These are phyloP conservation scores for Haberlea rhodopensis DNA, from an alignment of 257 asterid species.

Conservation along the genomic window DNA sequence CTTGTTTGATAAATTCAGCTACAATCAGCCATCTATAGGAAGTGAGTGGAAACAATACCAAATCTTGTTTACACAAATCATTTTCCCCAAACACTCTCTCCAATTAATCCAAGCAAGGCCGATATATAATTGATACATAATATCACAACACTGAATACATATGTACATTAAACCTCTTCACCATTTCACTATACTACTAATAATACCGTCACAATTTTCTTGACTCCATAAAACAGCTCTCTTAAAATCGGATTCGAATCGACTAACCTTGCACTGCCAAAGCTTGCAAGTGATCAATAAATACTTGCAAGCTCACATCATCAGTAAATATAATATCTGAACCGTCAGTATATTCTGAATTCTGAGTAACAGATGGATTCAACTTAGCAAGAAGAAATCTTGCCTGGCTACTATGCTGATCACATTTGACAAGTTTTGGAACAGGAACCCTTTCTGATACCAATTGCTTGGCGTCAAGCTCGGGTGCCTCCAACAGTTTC, in stretches of 20 bases:
- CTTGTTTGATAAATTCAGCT: too few species aligned
- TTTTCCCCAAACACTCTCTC: too few species aligned
- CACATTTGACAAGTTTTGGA: slow-evolving; percentile 79
- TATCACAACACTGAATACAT: neutral
- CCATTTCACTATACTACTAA: neutral
- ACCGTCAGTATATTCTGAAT: slow-evolving; percentile 51
- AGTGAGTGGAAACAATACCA: too few species aligned
- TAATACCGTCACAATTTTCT: neutral
- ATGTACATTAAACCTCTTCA: neutral
- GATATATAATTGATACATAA: neutral
- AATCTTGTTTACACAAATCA: too few species aligned
- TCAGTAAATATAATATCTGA: slow-evolving; percentile 77
- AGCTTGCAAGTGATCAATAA: slow-evolving; percentile 74
- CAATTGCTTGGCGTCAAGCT: slow-evolving; percentile 69
- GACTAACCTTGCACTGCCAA: slow-evolving; percentile 85
- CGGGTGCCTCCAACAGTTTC: slow-evolving; percentile 86
- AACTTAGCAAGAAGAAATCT: slow-evolving; percentile 87
- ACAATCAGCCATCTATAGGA: neutral
- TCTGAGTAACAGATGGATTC: slow-evolving; percentile 85
- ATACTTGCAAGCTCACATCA: slow-evolving; percentile 79
- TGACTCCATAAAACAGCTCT: neutral
- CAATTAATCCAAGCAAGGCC: neutral
- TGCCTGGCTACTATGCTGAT: slow-evolving; percentile 95
- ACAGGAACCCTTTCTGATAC: slow-evolving; percentile 79
- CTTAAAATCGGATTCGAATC: too few species aligned